A percentile compares a stretch with the other conserved stretches of the same genome.
These are phyloP conservation scores for Fragaria ananassa DNA, from an alignment of 306 rosid genomes.

Conservation along the genomic window DNA sequence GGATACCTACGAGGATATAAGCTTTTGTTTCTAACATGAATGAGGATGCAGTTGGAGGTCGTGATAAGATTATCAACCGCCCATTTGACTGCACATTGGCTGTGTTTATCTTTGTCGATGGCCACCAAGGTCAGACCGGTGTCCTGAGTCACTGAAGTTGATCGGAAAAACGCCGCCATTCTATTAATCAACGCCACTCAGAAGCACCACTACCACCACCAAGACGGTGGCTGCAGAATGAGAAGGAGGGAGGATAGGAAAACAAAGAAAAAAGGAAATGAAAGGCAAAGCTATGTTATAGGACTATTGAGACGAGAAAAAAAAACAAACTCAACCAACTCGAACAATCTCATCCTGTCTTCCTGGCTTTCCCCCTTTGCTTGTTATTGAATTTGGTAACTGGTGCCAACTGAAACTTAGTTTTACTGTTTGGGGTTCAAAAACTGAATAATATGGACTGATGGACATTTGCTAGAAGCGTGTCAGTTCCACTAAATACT, in stretches of 20 bases:
- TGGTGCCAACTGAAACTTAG: background rate
- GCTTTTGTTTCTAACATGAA: conserved; percentile 56
- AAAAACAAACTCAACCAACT: background rate
- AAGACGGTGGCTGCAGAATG: background rate
- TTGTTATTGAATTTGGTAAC: background rate
- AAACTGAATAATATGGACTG: background rate
- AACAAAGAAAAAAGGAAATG: background rate
- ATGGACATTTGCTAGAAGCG: background rate
- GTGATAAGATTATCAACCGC: conserved; percentile 62
- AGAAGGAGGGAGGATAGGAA: background rate
- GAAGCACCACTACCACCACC: background rate
- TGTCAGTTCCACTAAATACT: too few relatives aligned
- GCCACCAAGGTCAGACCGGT: conserved; percentile 44
- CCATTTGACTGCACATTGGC: conserved; percentile 74
- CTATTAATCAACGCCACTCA: background rate
- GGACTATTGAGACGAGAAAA: background rate
- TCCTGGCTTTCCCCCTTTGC: background rate
- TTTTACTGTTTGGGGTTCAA: background rate
- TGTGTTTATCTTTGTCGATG: conserved; percentile 50
- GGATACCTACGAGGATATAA: conserved; percentile 72
- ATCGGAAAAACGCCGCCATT: conserved; percentile 18
- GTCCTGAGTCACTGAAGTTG: background rate
- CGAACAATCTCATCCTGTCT: background rate
- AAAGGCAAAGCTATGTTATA: background rate
- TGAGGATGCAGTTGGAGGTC: conserved; percentile 44